Evolutionary conservation across 2,329 filamentous ascomycete genomes (phyloP).

Genomic region (Claviceps humidiphila): DNA sequence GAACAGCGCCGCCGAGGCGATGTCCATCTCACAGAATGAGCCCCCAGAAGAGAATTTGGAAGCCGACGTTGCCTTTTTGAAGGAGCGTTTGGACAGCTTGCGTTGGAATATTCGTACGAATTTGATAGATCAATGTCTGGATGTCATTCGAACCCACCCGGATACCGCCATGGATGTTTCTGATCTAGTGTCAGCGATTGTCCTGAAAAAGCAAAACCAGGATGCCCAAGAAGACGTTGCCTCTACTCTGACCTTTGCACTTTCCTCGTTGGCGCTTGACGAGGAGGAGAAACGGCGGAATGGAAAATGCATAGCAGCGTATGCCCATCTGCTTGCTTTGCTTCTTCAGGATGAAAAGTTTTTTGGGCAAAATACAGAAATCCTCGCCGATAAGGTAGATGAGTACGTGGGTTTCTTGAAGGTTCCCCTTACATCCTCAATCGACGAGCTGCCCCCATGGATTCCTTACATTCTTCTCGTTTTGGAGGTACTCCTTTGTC

Average conservation of each 20-base stretch:
- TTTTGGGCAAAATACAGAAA: constrained; percentile 61
- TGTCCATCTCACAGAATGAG: constrained; percentile 5
- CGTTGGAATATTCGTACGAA: constrained; percentile 60
- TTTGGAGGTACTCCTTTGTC: constrained; percentile 77
- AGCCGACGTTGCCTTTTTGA: constrained; percentile 22
- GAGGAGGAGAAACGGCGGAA: constrained; percentile 53
- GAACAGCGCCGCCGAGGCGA: constrained; percentile 5
- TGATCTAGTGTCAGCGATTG: constrained; percentile 68
- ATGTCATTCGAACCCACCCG: constrained; percentile 78
- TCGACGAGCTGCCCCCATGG: constrained; percentile 80
- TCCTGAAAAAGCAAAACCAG: constrained; percentile 43
- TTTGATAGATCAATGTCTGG: constrained; percentile 78
- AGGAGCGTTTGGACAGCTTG: constrained; percentile 69
- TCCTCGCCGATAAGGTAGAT: constrained; percentile 62
- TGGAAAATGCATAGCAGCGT: constrained; percentile 59
- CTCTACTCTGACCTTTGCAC: constrained; percentile 67
- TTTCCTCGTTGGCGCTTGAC: constrained; percentile 55
- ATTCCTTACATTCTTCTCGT: constrained; percentile 82
- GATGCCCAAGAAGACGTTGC: constrained; percentile 59
- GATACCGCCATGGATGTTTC: constrained; percentile 82
- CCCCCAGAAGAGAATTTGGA: constrained; percentile 9
- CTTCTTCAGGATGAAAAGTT: constrained; percentile 74
- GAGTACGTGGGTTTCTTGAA: constrained; percentile 71
- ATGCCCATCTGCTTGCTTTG: constrained; percentile 80
- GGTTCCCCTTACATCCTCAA: constrained; percentile 48